Conservation (phyloP, 257 asterid genomes). For the Solanum pinnatisectum region DNA sequence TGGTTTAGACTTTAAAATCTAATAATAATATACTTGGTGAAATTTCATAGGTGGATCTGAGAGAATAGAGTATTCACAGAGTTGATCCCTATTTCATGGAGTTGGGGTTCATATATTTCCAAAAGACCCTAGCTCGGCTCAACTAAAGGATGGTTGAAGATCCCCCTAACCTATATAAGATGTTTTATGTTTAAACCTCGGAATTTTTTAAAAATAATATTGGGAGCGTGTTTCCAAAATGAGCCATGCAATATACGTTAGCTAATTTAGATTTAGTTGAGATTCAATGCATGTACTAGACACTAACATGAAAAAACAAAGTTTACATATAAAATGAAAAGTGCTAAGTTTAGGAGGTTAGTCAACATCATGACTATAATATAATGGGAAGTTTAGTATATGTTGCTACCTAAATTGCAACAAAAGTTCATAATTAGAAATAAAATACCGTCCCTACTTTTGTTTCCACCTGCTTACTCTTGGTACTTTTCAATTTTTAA, state of each 20-base stretch:
- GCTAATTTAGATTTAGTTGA: not conserved
- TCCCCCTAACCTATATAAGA: not conserved
- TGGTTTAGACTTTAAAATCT: not conserved
- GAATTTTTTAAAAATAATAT: not conserved
- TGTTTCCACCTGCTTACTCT: not conserved
- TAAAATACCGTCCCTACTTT: not conserved
- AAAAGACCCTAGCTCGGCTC: not conserved
- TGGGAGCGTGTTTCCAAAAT: not conserved
- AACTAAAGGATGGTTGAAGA: rapidly evolving
- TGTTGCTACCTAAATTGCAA: constrained; percentile 26
- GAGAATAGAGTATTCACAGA: not conserved
- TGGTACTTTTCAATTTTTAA: not conserved
- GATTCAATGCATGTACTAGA: not conserved
- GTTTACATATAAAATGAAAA: not conserved
- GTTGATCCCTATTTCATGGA: rapidly evolving
- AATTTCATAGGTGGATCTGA: rapidly evolving
- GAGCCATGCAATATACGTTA: not conserved
- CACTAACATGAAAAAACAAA: not conserved
- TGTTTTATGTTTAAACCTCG: not conserved
- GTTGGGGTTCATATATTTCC: not conserved
- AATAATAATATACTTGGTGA: not conserved
- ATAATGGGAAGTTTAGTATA: not conserved
- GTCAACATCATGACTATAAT: constrained; percentile 18
- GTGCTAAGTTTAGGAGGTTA: constrained; percentile 1
- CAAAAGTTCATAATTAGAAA: constrained; percentile 3